Base-by-base conservation (phyloP, 2,329 filamentous ascomycete genomes). In the Chrysoporthe cubensis region DNA sequence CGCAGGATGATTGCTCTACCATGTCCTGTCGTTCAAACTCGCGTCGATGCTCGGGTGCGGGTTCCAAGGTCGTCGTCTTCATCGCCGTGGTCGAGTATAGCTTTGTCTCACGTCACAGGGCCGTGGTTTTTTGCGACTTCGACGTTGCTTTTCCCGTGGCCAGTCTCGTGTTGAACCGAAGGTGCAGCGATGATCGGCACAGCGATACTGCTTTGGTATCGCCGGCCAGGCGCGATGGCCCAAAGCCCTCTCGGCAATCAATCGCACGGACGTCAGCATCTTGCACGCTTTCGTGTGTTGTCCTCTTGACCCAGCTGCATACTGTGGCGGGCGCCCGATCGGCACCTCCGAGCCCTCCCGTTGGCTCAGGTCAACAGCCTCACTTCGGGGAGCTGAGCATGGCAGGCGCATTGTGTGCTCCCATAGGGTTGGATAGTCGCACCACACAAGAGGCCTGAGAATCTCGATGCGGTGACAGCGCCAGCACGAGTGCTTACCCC, bases 351-450 rank as follows among this genome's bases (percentile, higher is more conserved):
- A 42, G 21, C 57, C 58, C 57, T 65, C 14, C 62, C 43, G 68
- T 60, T 65, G 68, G 65, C 54, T 46, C 32, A 44, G 59, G 65
- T 58, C 58, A 59, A 48, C 62, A 67, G 68, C 68, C 68, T 64
- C 68, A 65, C 62, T 26, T 21, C 32, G 65, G 68, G 13, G 9
- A 21, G 58, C 43, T 3, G 9, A 26, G 13, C 60, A 57, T n/a
- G 18, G 13, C 54, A 40, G 32, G 54, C 54, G 34, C 34, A 21
- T 4, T 34, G 13, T 34, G 54, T 37, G 16, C 32, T 14, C 32
- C n/a, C 16, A 40, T 26, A 57, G 54, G 54, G 50, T 16, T 54
- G 21, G 50, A 3, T 34, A 26, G 18, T 54, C 50, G 26, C 32
- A 21, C 14, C 26, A 21, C 50, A 16, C 21, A 18, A 21, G 26